These are phyloP conservation scores for Hypholoma sublateritium DNA, from an alignment of 768 basidiomycete genomes.

Conservation along the genomic window DNA sequence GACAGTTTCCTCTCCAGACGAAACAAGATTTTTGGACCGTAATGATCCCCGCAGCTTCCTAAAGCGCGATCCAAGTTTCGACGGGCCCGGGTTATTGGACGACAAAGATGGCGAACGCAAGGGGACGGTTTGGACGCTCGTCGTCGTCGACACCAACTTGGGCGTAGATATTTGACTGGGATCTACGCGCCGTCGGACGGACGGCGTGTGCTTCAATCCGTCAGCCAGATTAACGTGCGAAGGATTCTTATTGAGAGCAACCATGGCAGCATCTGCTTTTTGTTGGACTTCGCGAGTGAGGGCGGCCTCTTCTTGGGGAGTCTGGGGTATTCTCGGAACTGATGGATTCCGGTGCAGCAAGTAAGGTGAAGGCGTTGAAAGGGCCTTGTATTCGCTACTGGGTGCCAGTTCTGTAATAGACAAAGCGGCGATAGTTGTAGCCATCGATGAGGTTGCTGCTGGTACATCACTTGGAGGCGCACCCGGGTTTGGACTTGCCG, in stretches of 20 bases:
- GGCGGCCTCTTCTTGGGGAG: conserved; percentile 49
- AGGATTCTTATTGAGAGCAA: conserved; percentile 52
- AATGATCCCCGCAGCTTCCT: conserved; percentile 71
- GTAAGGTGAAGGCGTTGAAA: conserved; percentile 29
- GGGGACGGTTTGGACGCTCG: conserved; percentile 67
- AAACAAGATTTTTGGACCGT: conserved; percentile 44
- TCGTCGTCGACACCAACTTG: conserved; percentile 62
- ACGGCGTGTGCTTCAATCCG: conserved; percentile 34
- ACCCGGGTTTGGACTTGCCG: neutral
- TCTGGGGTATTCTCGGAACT: conserved; percentile 39
- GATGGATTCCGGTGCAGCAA: conserved; percentile 42
- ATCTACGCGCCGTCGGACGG: conserved; percentile 59
- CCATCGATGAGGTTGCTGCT: neutral
- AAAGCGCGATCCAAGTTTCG: conserved; percentile 72
- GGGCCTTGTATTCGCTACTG: conserved; percentile 21
- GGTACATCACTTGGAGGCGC: neutral
- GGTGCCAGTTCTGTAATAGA: conserved; percentile 13
- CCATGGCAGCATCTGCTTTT: conserved; percentile 65
- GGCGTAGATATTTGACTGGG: conserved; percentile 67
- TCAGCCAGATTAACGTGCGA: conserved; percentile 43
- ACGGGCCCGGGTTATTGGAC: conserved; percentile 43
- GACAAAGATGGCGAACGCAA: conserved; percentile 51
- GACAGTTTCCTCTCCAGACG: conserved; percentile 48
- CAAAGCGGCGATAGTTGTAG: neutral
- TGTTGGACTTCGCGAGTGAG: conserved; percentile 68